Evolutionary conservation across 1,139 yeast species (phyloP), one percentile per base, ranked within the genome.

Genomic region (Yamadazyma spencermartinsiae): DNA sequence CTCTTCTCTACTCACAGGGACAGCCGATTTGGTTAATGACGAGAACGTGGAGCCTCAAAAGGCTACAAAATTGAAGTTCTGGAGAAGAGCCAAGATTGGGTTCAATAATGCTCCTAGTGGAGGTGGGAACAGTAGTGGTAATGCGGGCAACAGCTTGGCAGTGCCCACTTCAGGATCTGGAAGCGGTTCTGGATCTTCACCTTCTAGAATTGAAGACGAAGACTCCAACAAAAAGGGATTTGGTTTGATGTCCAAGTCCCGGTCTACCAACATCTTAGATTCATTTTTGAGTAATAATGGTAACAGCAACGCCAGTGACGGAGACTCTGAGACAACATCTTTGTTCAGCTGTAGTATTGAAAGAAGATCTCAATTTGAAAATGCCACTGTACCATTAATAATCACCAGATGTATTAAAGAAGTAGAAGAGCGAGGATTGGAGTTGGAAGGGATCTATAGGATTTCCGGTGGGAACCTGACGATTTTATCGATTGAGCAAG

Each of bases 391-490:
- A 8, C 98, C 98, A 5, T 61, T 79, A 44, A 78, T 92, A 31
- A 74, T 92, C 10, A 68, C 82, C 10, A 72, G 80, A 41, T 88
- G 97, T 62, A 63, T 89, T n/a, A 66, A 69, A 27, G 95, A 85
- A 52, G 88, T 92, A 35, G 96, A 90, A 61, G 56, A 59, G 31
- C 68, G 89, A 46, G 90, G 95, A 8, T 57, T 86, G 50, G 80
- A 73, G 34, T 66, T 72, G 57, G 98, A 90, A 61, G 98, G 98
- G 4, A 76, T 92, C 29, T 92, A 92, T 64, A 75, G 98, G 51
- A 85, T 90, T 48, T 85, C 95, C 16, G 98, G 98, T 2, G 89
- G 92, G 5, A 79, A 85, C 42, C 79, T 92, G 11, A 87, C 88
- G 38, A 79, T 87, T 47, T 82, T 76, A 40, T 67, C 75, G 20